Conservation (phyloP, 768 basidiomycete genomes). For the Mycena sanguinolenta region DNA sequence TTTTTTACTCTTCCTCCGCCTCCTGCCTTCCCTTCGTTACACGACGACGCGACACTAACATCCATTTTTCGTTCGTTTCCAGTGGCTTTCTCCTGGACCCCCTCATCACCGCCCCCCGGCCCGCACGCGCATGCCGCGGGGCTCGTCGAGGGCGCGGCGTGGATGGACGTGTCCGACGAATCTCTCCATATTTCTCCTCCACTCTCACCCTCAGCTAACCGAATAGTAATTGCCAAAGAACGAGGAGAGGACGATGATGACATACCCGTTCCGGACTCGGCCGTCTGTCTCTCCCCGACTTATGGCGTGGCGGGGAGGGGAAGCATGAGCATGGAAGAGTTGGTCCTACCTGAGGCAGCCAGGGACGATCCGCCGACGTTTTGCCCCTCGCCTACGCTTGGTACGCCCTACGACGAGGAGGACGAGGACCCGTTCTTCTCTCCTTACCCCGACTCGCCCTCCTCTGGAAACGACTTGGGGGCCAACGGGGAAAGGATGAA, state of each 20-base stretch:
- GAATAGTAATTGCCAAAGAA: no score
- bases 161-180: no score
- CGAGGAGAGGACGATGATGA: not conserved
- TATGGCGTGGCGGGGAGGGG: not conserved
- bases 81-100: slow-evolving; percentile 1
- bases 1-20: no score
- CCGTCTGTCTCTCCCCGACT: not conserved
- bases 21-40: no score
- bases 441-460: no score
- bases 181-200: not conserved
- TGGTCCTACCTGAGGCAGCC: not conserved
- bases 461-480: no score
- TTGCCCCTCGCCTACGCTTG: no score
- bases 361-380: no score
- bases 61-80: no score
- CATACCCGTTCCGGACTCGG: not conserved
- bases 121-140: not conserved
- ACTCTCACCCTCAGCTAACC: no score
- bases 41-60: no score
- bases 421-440: not conserved
- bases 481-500: no score
- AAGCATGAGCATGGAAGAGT: not conserved
- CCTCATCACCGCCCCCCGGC: not conserved
- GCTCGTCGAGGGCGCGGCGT: not conserved
- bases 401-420: not conserved